phyloP scores from a whole-genome alignment of 306 rosid genomes.

The Sicyos baderoa region DNA sequence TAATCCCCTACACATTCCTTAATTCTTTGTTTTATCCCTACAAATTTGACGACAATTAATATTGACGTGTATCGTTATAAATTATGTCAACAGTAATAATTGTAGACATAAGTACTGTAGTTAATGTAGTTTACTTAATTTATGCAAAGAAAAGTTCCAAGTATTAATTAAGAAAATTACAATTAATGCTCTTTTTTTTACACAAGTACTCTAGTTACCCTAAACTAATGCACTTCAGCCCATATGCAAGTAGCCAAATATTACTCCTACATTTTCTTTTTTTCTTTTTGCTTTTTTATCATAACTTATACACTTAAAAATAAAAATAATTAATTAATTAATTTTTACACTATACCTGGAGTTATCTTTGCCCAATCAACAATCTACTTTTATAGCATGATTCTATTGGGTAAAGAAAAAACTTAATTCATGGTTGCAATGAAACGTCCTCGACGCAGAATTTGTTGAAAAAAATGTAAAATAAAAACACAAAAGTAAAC shows the following conservation, averaged over 20 bases:
- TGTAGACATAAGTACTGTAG: neutral
- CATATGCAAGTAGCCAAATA: neutral
- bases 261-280: neutral
- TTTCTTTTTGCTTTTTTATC: neutral
- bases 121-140: neutral
- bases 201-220: too few relatives aligned
- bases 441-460: neutral
- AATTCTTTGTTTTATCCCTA: too few relatives aligned
- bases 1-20: neutral
- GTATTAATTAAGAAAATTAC: neutral
- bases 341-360: neutral
- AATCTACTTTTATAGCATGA: neutral
- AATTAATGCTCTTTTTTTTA: neutral
- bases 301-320: neutral
- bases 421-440: neutral
- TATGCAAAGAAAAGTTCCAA: neutral
- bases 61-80: neutral
- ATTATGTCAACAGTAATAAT: neutral
- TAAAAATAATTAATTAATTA: too few relatives aligned
- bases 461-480: neutral
- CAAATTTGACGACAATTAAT: neutral
- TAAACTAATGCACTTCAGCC: neutral
- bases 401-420: constrained; percentile 3
- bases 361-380: neutral
- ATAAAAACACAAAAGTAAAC: neutral